Evolutionary conservation across 1,284 basidiomycete species (phyloP), one percentile per base, ranked within the genome.

Genomic region (Termitomyces sp.): DNA sequence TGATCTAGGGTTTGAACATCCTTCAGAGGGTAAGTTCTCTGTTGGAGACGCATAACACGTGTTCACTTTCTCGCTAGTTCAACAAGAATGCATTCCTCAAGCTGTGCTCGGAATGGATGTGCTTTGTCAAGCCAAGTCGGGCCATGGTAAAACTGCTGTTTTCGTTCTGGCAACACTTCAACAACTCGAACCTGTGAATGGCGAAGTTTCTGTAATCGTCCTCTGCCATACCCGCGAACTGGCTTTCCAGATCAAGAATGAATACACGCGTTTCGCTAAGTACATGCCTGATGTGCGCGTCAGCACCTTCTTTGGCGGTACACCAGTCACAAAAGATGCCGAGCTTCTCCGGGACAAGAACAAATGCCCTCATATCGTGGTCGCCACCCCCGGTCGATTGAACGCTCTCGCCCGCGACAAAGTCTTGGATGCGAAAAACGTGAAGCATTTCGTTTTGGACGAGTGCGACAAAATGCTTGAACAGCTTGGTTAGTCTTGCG

Each of bases 391-490:
- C 46, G 97, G 97, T 63, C 88, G 95, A 56, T 79, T 95, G 67
- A 96, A 96, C 68, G 93, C 93, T 49, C 86, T 97, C 62, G 84
- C 87, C 49, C 80, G 93, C 63, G 95, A 97, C 75, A 97, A 97
- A 78, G 83, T 89, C 57, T 71, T 97, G 73, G 93, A 96, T 69
- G 90, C 88, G 60, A 87, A 88, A 72, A 88, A 93, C 69, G 92
- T 97, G 72, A 96, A 97, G 79, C 95, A 98, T 79, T 99, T 99
- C 74, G 95, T 97, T 57, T 80, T 99, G 70, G 97, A 99, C 81
- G 97, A 99, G 79, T 99, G 97, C 81, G 97, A 99, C 84, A 99
- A 99, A 86, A 98, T 99, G 93, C 88, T 99, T 70, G 97, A 99
- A 83, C 91, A 95, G 86, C 93, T 99, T 78, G 95, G 94, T 97